Evolutionary conservation across 2,329 filamentous ascomycete genomes (phyloP).

Genomic region (Dryadomyces quercivorus): DNA sequence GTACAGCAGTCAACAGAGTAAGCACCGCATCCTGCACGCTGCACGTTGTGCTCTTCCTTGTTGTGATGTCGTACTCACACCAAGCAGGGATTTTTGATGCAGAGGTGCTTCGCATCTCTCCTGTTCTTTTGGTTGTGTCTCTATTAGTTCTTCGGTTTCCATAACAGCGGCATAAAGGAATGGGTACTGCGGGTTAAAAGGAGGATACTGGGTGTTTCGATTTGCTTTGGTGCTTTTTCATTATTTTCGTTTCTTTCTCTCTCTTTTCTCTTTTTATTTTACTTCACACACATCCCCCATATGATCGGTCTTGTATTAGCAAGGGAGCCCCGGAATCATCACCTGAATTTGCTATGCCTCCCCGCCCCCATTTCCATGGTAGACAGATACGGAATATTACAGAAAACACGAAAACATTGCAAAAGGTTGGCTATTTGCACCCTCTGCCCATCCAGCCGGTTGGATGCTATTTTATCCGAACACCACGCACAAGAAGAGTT

Average conservation of each 20-base stretch:
- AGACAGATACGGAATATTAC: not conserved
- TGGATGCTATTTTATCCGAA: not conserved
- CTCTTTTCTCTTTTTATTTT: not conserved
- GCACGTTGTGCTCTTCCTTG: not conserved
- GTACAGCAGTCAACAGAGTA: conserved; percentile 59
- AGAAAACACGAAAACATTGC: too few species aligned
- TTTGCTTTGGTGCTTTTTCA: not conserved
- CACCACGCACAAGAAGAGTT: not conserved
- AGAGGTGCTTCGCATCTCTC: not conserved
- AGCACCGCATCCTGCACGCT: conserved; percentile 14
- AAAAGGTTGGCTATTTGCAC: too few species aligned
- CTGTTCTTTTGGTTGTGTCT: not conserved
- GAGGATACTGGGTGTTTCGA: conserved; percentile 1
- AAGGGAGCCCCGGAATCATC: not conserved
- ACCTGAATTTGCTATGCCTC: not conserved
- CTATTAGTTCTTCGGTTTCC: not conserved
- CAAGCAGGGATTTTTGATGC: conserved; percentile 6
- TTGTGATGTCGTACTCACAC: conserved; percentile 5
- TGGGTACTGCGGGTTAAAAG: not conserved
- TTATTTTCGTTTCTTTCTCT: not conserved
- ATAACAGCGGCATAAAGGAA: not conserved
- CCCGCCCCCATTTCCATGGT: not conserved
- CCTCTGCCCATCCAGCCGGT: too few species aligned
- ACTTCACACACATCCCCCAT: not conserved
- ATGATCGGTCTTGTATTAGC: not conserved